Base-by-base conservation (phyloP, 2,329 filamentous ascomycete genomes). In the Trichoderma sp. region DNA sequence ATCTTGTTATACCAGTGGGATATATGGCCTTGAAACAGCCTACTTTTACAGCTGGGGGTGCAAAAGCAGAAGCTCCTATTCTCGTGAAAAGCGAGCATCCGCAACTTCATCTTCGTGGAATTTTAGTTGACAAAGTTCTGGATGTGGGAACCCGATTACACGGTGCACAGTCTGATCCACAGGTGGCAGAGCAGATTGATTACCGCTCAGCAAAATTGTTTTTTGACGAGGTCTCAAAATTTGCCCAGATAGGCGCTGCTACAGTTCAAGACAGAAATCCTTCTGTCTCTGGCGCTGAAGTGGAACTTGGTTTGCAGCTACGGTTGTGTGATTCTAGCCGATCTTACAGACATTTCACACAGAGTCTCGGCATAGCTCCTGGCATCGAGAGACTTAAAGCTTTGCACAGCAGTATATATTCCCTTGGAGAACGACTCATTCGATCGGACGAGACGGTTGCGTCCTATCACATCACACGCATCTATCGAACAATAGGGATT, bases 201-300 rank as follows among this genome's bases (percentile, higher is more conserved):
- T 77, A 75, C 66, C 70, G 67, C 18, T 76, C 74, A 0, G 74
- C 76, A 4, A 74, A 67, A 8, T 56, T 47, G 3, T 77, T 79
- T 21, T 77, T 78, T 15, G 76, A 78, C 12, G 79, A 81, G 56
- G 64, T 76, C 4, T 68, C 75, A 7, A 62, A 74, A 3, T 77
- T 80, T 62, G 62, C 76, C 18, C 32, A 58, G 32, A 47, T 66
- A 9, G 71, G 69, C 7, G 63, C 65, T 4, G 24, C 6, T 12
- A 34, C 24, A 14, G 11, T 14, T 32, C 36, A 24, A 21, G 39
- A 14, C 2, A 36, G 26, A n/a, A 15, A 14, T 3, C 12, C 30
- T 9, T 72, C 53, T 28, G 57, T 24, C 43, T n/a, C n/a, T 18
- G 68, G 32, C 15, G 32, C 68, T 3, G 65, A 57, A 34, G 43